Percentiles rank a stretch among this genome's conserved stretches.
Conservation (phyloP, 1,284 basidiomycete species). For the Apiotrichum gamsii region DNA sequence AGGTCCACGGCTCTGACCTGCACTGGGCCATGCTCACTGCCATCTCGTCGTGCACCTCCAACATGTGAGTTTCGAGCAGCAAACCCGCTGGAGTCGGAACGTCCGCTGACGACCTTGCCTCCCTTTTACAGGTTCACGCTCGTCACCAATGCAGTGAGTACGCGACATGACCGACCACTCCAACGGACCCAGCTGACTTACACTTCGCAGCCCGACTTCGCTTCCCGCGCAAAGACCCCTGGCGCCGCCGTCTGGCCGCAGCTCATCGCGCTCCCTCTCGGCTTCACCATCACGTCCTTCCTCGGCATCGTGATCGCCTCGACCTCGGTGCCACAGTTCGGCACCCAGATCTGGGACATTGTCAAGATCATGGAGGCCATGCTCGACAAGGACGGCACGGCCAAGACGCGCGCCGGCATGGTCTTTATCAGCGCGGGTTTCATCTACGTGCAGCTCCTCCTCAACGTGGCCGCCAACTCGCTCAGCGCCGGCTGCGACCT, state of each 20-base stretch:
- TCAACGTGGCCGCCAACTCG: constrained; percentile 76
- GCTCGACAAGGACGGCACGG: constrained; percentile 24
- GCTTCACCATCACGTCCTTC: constrained; percentile 71
- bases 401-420: constrained; percentile 33
- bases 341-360: constrained; percentile 66
- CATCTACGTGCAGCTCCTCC: constrained; percentile 42
- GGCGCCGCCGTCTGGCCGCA: constrained; percentile 66
- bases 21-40: constrained; percentile 73
- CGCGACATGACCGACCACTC: too few relatives aligned
- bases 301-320: constrained; percentile 78
- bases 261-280: constrained; percentile 63
- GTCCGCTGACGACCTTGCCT: too few relatives aligned
- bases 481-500: constrained; percentile 79
- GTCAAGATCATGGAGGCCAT: constrained; percentile 41
- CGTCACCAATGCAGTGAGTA: constrained; percentile 60
- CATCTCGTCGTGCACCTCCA: constrained; percentile 71
- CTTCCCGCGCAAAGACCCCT: constrained; percentile 63
- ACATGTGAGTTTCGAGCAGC: too few relatives aligned
- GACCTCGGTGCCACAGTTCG: constrained; percentile 68
- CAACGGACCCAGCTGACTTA: too few relatives aligned
- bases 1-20: constrained; percentile 61
- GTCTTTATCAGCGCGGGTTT: constrained; percentile 59
- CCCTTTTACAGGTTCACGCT: constrained; percentile 15
- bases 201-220: constrained; percentile 63
- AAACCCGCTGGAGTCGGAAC: too few relatives aligned